These are phyloP conservation scores for Wickerhamomyces bisporus DNA, from an alignment of 805 yeast genomes.

Conservation along the genomic window DNA sequence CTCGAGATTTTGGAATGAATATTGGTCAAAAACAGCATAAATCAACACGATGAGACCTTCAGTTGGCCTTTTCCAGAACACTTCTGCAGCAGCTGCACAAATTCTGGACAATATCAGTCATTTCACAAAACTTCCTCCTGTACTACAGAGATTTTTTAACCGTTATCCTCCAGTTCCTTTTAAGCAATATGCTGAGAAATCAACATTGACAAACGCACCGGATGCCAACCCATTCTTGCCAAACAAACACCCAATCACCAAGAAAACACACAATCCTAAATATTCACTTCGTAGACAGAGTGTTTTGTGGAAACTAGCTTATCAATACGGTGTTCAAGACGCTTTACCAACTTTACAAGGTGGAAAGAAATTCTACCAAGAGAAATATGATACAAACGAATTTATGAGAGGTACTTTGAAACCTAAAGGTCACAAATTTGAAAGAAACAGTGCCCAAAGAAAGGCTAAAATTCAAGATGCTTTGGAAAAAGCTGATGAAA, in stretches of 20 bases:
- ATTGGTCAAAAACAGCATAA: no score
- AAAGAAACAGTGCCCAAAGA: conserved; percentile 58
- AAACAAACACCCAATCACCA: conserved; percentile 77
- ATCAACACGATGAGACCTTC: conserved; percentile 23
- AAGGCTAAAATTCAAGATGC: conserved; percentile 61
- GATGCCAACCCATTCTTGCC: conserved; percentile 85
- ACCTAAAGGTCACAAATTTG: conserved; percentile 82
- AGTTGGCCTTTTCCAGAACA: conserved; percentile 9
- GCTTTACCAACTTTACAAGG: conserved; percentile 54
- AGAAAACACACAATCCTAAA: conserved; percentile 70
- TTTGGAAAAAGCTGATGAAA: conserved; percentile 58
- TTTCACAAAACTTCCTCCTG: conserved; percentile 60
- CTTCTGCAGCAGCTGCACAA: conserved; percentile 19
- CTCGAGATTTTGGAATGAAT: no score
- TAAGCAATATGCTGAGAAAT: conserved; percentile 55
- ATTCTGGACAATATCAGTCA: conserved; percentile 31
- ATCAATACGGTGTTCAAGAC: conserved; percentile 72
- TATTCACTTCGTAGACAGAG: conserved; percentile 79
- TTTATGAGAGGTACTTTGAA: conserved; percentile 70
- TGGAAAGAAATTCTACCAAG: conserved; percentile 67
- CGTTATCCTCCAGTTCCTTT: conserved; percentile 85
- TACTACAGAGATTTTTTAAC: conserved; percentile 67
- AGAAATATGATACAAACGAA: conserved; percentile 64
- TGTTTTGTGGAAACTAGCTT: conserved; percentile 77
- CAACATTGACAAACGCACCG: conserved; percentile 60